Conservation (phyloP, 352 stramenopile genomes). For the Aphanomyces euteiches region DNA sequence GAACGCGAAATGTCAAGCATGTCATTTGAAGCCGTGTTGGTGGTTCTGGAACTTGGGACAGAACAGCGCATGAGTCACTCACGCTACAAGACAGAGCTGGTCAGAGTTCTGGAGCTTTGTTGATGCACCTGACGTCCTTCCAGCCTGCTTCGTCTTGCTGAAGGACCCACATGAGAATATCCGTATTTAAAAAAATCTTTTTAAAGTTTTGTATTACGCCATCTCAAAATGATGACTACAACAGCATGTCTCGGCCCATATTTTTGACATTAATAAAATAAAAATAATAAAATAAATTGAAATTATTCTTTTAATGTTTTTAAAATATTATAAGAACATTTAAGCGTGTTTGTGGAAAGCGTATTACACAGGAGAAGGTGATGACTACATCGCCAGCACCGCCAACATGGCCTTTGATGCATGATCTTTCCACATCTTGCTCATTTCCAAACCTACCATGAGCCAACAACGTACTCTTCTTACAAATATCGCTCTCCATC, state of each 20-base stretch:
- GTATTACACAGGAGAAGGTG: neutral
- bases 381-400: neutral
- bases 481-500: neutral
- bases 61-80: neutral
- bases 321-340: too few species aligned
- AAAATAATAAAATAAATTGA: too few species aligned
- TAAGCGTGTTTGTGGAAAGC: too few species aligned
- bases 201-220: neutral
- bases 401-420: too few species aligned
- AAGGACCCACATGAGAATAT: neutral
- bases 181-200: too few species aligned
- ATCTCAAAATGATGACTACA: neutral
- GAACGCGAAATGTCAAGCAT: constrained; percentile 10
- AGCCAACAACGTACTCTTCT: neutral
- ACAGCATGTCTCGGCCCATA: too few species aligned
- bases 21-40: constrained; percentile 10
- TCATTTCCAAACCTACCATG: too few species aligned
- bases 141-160: neutral
- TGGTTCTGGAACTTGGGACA: constrained; percentile 8
- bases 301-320: too few species aligned
- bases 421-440: too few species aligned
- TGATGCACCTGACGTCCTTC: neutral
- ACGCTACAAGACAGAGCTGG: neutral
- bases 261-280: too few species aligned
- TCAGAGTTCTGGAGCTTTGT: neutral